These are phyloP conservation scores for Sextonia rubra DNA, from an alignment of 164 flowering plant genomes.

Conservation along the genomic window DNA sequence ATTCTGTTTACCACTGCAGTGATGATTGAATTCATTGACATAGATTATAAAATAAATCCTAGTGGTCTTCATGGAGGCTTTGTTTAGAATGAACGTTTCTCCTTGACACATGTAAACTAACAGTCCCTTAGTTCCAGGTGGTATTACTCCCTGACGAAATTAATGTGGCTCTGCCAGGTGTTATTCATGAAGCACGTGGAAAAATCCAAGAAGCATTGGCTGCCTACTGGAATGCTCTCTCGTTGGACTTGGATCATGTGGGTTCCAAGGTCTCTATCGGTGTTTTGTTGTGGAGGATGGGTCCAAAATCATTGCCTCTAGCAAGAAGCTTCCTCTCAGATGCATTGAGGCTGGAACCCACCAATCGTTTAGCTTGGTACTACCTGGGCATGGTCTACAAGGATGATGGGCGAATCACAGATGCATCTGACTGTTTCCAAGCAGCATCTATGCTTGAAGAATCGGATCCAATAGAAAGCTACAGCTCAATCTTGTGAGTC, in stretches of 20 bases:
- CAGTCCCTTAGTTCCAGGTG: neutral
- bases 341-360: slow-evolving; percentile 85
- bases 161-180: slow-evolving; percentile 33
- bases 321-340: slow-evolving; percentile 85
- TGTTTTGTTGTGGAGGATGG: slow-evolving; percentile 48
- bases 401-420: slow-evolving; percentile 68
- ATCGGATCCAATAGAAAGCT: slow-evolving; percentile 82
- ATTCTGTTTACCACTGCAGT: too few relatives aligned
- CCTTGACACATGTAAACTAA: neutral
- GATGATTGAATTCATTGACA: neutral
- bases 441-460: slow-evolving; percentile 97
- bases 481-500: slow-evolving; percentile 42
- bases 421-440: slow-evolving; percentile 92
- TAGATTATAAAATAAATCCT: neutral
- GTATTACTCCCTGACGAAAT: neutral
- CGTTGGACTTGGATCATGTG: slow-evolving; percentile 54
- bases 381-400: slow-evolving; percentile 73
- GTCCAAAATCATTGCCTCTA: slow-evolving; percentile 51
- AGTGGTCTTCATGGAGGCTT: neutral
- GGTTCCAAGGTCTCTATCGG: slow-evolving; percentile 63
- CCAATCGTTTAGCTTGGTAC: slow-evolving; percentile 82
- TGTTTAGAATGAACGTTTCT: neutral
- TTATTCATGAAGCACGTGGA: slow-evolving; percentile 55
- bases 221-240: slow-evolving; percentile 45
- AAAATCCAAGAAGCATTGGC: slow-evolving; percentile 43